Conservation (phyloP, 768 basidiomycete genomes). For the Trametes elegans region DNA sequence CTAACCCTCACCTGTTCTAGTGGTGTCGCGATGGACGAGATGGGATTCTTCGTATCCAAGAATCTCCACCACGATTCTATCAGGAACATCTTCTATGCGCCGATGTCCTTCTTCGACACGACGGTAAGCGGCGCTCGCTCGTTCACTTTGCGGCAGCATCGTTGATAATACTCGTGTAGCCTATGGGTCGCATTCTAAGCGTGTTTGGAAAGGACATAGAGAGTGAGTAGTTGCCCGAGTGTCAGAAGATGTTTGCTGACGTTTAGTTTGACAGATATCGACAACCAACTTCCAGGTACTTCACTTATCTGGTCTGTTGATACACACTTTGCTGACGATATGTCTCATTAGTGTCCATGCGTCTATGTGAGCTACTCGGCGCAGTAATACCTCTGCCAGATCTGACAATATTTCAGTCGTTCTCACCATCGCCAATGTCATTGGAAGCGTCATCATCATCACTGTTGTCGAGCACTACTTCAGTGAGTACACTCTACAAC, state of each 20-base stretch:
- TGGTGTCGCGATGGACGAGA: slow-evolving; percentile 51
- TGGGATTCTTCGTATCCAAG: slow-evolving; percentile 58
- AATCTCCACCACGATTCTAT: slow-evolving; percentile 61
- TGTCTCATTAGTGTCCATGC: slow-evolving; percentile 50
- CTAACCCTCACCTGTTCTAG: slow-evolving; percentile 28
- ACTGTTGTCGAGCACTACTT: slow-evolving; percentile 61
- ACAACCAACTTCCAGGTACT: slow-evolving; percentile 59
- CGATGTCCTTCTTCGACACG: slow-evolving; percentile 78
- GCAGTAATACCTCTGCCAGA: not conserved
- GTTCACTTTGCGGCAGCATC: not conserved
- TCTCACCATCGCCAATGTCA: slow-evolving; percentile 48
- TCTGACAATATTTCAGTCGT: slow-evolving; percentile 35
- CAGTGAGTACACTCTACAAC: slow-evolving; percentile 35
- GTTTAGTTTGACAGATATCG: slow-evolving; percentile 39
- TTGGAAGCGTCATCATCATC: slow-evolving; percentile 54
- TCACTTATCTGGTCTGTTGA: no score
- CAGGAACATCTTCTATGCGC: slow-evolving; percentile 60
- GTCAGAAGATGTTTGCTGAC: not conserved
- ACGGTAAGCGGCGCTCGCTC: slow-evolving; percentile 37
- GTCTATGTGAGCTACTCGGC: slow-evolving; percentile 44
- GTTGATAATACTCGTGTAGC: slow-evolving; percentile 28
- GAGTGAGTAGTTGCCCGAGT: slow-evolving; percentile 34
- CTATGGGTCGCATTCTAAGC: slow-evolving; percentile 57
- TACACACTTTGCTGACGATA: no score
- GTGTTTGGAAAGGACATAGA: slow-evolving; percentile 69